Conservation (phyloP, 768 basidiomycete species). For the Tricholoma flavovirens region DNA sequence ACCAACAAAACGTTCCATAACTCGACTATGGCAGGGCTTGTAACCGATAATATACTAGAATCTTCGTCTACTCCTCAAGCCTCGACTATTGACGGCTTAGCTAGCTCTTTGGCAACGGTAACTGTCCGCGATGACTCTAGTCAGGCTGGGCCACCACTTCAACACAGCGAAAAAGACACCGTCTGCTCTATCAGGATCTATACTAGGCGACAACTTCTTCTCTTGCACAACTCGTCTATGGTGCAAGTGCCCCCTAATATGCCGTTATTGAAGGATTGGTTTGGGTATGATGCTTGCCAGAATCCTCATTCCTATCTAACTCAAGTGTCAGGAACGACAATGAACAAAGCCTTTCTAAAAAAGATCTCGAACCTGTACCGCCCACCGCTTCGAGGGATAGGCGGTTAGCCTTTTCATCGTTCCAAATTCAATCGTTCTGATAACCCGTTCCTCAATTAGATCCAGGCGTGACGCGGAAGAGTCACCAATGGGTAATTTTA, state of each 20-base stretch:
- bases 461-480: constrained; percentile 78
- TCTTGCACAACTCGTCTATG: constrained; percentile 68
- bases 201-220: constrained; percentile 62
- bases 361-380: constrained; percentile 58
- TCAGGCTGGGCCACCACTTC: constrained; percentile 7
- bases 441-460: constrained; percentile 27
- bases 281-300: constrained; percentile 58
- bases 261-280: constrained; percentile 84
- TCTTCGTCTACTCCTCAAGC: constrained; percentile 1
- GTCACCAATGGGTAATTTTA: constrained; percentile 91
- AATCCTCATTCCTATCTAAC: constrained; percentile 10
- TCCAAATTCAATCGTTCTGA: background rate
- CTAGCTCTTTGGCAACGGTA: constrained; percentile 27
- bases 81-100: constrained; percentile 21
- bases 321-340: constrained; percentile 45
- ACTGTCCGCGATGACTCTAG: constrained; percentile 16
- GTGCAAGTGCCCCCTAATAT: constrained; percentile 67
- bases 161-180: constrained; percentile 21
- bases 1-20: constrained; percentile 5
- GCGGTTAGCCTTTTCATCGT: constrained; percentile 39
- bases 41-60: constrained; percentile 5
- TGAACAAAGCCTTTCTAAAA: constrained; percentile 60
- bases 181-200: constrained; percentile 56
- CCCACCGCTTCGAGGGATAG: constrained; percentile 56
- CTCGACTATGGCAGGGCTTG: constrained; percentile 13